phyloP scores from a whole-genome alignment of 1,139 yeast genomes.

The Lodderomyces jiufengensis region DNA sequence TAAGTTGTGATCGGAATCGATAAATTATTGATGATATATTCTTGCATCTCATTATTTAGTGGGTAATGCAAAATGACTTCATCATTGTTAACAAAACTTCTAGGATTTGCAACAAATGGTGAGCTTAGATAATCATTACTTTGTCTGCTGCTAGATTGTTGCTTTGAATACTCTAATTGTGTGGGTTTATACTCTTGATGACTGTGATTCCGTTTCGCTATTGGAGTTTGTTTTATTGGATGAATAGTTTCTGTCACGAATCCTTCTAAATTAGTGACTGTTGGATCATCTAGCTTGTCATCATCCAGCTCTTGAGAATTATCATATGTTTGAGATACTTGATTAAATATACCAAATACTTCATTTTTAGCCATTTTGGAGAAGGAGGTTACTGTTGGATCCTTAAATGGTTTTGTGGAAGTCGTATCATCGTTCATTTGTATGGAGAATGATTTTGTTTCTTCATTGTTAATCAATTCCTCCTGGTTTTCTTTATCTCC shows the following conservation, averaged over 20 bases:
- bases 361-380: constrained; percentile 77
- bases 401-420: constrained; percentile 28
- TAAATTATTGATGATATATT: constrained; percentile 22
- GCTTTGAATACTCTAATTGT: constrained; percentile 4
- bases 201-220: not conserved
- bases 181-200: too few relatives aligned
- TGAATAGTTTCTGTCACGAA: constrained; percentile 51
- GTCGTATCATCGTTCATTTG: constrained; percentile 26
- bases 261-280: constrained; percentile 43
- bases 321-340: constrained; percentile 40
- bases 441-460: constrained; percentile 28
- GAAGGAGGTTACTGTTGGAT: constrained; percentile 78
- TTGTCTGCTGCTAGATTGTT: too few relatives aligned
- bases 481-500: not conserved
- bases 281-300: constrained; percentile 26
- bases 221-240: not conserved
- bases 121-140: constrained; percentile 29
- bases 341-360: constrained; percentile 72
- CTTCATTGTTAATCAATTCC: constrained; percentile 9
- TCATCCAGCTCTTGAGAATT: constrained; percentile 32
- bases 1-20: constrained; percentile 25
- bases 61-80: too few relatives aligned
- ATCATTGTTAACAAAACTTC: too few relatives aligned
- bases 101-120: constrained; percentile 31
- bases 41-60: constrained; percentile 23